Base-by-base conservation (phyloP, 1,139 yeast genomes). In the Hansenula lynferdii region DNA sequence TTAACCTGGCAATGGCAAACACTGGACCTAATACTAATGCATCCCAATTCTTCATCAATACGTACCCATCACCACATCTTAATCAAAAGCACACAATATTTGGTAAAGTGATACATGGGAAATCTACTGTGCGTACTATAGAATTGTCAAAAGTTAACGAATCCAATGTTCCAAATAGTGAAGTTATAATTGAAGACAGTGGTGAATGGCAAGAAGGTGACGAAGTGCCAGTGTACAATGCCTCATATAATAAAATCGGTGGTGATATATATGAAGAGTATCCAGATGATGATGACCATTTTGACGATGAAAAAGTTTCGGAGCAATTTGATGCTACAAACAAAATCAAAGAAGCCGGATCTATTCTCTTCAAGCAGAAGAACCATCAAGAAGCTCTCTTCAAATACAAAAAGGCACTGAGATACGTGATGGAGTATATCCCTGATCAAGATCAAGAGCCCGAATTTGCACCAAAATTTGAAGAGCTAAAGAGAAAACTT, bases 1-100 rank as follows among this genome's bases (percentile, higher is more conserved):
- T 75, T 50, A 58, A 65, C 37, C 56, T 83, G 14, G 83, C 92
- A 30, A 80, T 85, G 87, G 94, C 95, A 4, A 85, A 84, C 51
- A 63, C 69, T 29, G 87, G 85, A 5, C 64, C 70, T 29, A 58
- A 78, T 47, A 65, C 83, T 7, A 85, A 85, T 49, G 73, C 79
- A 11, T 78, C 90, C 0, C 95, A 85, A 56, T 87, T 89, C 53
- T 87, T 86, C 56, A 81, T 89, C 36, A 78, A 86, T 5, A 80
- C 90, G 0, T 71, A 69, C 38, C 73, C 87, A 1, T 75, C 81
- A 16, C 82, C 85, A 0, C 96, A 87, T 57, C 63, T 89, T 38
- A 77, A 73, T 31, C 84, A 85, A 0, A 82, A 81, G 49, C 92
- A 86, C 54, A 71, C 92, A 0, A 79, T 86, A 1, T 83, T 89